Base-by-base conservation (phyloP, 805 yeast genomes). In the Wickerhamomyces bovis region DNA sequence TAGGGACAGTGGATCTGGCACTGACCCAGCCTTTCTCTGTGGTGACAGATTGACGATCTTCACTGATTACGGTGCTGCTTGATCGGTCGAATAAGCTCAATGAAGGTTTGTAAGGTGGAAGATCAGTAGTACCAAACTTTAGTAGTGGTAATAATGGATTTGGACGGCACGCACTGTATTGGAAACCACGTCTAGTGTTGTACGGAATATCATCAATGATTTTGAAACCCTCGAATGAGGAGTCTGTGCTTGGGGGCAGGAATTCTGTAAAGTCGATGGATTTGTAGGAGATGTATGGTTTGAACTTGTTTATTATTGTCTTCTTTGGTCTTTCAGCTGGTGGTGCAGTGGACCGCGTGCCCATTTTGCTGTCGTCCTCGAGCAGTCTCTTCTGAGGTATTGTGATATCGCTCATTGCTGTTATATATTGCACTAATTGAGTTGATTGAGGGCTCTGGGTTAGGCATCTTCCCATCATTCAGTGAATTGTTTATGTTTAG, bases 11-110 rank as follows among this genome's bases (percentile, higher is more conserved):
- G 6, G 89, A 73, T 41, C 97, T 67, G 0, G 80, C 79, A 30
- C 87, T 80, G 51, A 94, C 71, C 89, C 95, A 94, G 1, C 97
- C 97, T 44, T 71, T 73, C 5, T 67, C 65, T 1, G 88, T 77
- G 0, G 86, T 75, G 0, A 83, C 82, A 4, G 70, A 60, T 0
- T 63, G 53, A n/a, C 61, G 56, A 13, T 63, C 56, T n/a, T 68
- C 66, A 39, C 67, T 64, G 2, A 80, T 50, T 16, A 68, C 61
- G 0, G 83, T 68, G 1, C 83, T 85, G 10, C 72, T 76, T 0
- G 92, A 76, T 50, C 88, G 67, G 63, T 90, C 97, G 56, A 83
- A 83, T 53, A 76, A 75, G 39, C 81, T 75, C 6, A 84, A 66
- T 5, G 88, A 61, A 1, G 80, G 77, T 1, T 57, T 50, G 57